Percentiles rank a stretch among this genome's conserved stretches.
These are phyloP conservation scores for Kentomonas sorsogonicus DNA, from an alignment of 208 protist genomes.

Conservation along the genomic window DNA sequence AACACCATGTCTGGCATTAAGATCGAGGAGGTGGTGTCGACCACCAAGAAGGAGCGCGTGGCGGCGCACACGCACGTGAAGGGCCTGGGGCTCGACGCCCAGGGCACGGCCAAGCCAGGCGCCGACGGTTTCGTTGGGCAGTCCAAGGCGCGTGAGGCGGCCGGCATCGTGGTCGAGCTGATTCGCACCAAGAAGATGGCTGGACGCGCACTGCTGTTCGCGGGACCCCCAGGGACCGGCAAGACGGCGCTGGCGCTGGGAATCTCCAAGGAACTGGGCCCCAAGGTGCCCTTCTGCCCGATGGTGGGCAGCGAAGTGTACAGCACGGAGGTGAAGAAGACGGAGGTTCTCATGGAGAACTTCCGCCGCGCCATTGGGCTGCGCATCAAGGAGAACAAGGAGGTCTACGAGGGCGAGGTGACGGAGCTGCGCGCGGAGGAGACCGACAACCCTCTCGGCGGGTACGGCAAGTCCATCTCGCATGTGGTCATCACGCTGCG, in stretches of 20 bases:
- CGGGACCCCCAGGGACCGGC: slow-evolving; percentile 98
- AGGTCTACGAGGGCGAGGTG: slow-evolving; percentile 99
- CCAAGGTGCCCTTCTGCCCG: slow-evolving; percentile 99
- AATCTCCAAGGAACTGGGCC: slow-evolving; percentile 98
- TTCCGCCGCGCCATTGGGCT: slow-evolving; percentile 99
- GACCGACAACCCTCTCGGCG: slow-evolving; percentile 97
- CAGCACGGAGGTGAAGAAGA: slow-evolving; percentile 99
- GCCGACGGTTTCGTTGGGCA: slow-evolving; percentile 98
- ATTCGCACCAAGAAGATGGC: slow-evolving; percentile 99
- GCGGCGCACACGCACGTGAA: slow-evolving; percentile 98
- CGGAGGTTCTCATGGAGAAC: slow-evolving; percentile 99
- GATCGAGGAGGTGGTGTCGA: slow-evolving; percentile 96
- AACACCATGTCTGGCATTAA: slow-evolving; percentile 83
- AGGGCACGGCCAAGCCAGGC: slow-evolving; percentile 79
- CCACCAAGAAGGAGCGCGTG: slow-evolving; percentile 94
- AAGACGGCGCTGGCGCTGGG: slow-evolving; percentile 97
- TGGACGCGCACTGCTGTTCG: slow-evolving; percentile 98
- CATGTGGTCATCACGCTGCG: slow-evolving; percentile 98
- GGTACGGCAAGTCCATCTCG: slow-evolving; percentile 97
- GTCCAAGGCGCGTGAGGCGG: slow-evolving; percentile 95
- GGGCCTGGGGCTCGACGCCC: slow-evolving; percentile 95
- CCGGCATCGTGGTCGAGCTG: slow-evolving; percentile 97
- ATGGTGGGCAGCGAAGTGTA: slow-evolving; percentile 99
- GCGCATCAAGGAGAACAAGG: slow-evolving; percentile 99
- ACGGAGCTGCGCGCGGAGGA: slow-evolving; percentile 98